A percentile compares a stretch with the other conserved stretches of the same genome.
phyloP scores from a whole-genome alignment of 805 yeast species.

The Teunomyces lycoperdinae region DNA sequence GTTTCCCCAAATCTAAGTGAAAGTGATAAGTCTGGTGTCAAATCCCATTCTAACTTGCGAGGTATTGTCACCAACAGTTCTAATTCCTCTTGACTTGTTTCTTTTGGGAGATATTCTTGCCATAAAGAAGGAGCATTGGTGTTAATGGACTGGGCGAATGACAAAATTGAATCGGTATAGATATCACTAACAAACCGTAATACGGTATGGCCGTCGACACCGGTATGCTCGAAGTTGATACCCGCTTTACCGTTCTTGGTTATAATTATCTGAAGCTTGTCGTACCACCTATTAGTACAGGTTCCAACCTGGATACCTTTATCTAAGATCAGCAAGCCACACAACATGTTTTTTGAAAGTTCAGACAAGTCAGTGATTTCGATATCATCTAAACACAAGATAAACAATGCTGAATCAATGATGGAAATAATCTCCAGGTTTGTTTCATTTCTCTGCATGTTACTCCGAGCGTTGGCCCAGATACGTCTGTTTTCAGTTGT shows the following conservation, averaged over 20 bases:
- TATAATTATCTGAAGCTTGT: constrained; percentile 81
- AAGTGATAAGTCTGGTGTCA: constrained; percentile 70
- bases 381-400: constrained; percentile 80
- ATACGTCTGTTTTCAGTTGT: constrained; percentile 86
- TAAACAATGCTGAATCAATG: constrained; percentile 78
- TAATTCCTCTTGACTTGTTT: constrained; percentile 26
- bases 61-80: constrained; percentile 59
- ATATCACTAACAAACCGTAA: constrained; percentile 84
- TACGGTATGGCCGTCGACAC: constrained; percentile 95
- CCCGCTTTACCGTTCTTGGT: constrained; percentile 92
- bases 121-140: constrained; percentile 71
- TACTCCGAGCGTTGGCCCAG: constrained; percentile 76
- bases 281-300: constrained; percentile 94
- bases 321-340: constrained; percentile 77
- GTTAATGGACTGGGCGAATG: constrained; percentile 82
- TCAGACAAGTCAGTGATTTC: constrained; percentile 60
- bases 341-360: constrained; percentile 78
- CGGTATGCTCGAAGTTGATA: constrained; percentile 89
- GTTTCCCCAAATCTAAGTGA: constrained; percentile 90
- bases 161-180: constrained; percentile 83
- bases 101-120: constrained; percentile 30
- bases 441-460: constrained; percentile 38
- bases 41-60: constrained; percentile 83
- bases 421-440: constrained; percentile 71
- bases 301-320: constrained; percentile 91